These are phyloP conservation scores for Pisolithus orientalis DNA, from an alignment of 768 basidiomycete species.

Conservation along the genomic window DNA sequence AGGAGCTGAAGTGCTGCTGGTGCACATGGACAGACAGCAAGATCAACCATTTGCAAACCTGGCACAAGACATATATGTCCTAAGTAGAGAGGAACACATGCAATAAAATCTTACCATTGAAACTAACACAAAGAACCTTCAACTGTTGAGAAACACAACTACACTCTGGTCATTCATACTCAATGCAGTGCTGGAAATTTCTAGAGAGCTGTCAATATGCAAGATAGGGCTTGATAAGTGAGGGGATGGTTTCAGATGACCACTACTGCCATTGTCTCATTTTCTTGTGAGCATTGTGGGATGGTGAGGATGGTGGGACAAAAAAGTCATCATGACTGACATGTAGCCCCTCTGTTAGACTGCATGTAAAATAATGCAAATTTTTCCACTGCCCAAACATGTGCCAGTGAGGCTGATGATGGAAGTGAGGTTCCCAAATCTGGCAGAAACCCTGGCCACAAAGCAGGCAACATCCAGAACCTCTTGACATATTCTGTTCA, in stretches of 20 bases:
- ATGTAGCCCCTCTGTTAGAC: too few relatives aligned
- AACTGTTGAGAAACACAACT: background rate
- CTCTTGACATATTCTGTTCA: background rate
- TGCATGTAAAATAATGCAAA: background rate
- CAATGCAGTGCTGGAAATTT: background rate
- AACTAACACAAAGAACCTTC: slow-evolving; percentile 1
- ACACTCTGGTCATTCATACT: background rate
- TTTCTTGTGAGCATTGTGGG: too few relatives aligned
- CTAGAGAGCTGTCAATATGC: too few relatives aligned
- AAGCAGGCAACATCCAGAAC: background rate
- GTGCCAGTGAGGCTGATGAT: background rate
- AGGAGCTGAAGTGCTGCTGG: slow-evolving; percentile 20
- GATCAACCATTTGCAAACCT: background rate
- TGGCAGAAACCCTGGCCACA: background rate
- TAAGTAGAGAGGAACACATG: background rate
- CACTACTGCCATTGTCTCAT: too few relatives aligned
- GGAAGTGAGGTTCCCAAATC: background rate
- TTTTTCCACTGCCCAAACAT: background rate
- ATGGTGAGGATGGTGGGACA: too few relatives aligned
- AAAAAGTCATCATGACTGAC: too few relatives aligned
- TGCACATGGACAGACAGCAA: background rate
- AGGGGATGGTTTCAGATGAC: too few relatives aligned
- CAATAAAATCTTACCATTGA: background rate
- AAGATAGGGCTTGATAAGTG: too few relatives aligned
- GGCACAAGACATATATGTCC: background rate